Evolutionary conservation across 1,139 yeast genomes (phyloP).

Genomic region (Pichia sp.): DNA sequence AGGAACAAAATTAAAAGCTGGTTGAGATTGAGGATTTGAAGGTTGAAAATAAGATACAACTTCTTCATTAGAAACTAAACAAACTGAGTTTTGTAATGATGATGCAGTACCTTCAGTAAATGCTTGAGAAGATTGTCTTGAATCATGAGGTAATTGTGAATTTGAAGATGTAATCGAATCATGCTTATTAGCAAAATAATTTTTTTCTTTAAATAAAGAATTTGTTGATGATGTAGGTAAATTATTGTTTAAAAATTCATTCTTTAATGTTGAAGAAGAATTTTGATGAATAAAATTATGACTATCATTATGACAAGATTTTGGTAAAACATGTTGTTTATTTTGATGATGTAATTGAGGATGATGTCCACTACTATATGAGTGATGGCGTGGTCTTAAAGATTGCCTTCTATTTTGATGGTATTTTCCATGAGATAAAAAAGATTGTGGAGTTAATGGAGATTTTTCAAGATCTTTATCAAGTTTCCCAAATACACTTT

Average conservation of each 20-base stretch:
- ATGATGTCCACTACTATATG: neutral
- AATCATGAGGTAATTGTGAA: conserved; percentile 4
- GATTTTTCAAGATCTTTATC: conserved; percentile 11
- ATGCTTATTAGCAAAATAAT: conserved; percentile 10
- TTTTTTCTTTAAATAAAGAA: conserved; percentile 13
- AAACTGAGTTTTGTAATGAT: conserved; percentile 13
- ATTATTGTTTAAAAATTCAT: neutral
- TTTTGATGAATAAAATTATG: neutral
- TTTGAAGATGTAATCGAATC: conserved; percentile 10
- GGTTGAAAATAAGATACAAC: conserved; percentile 37
- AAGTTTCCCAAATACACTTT: neutral
- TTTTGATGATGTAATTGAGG: neutral
- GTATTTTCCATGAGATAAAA: neutral
- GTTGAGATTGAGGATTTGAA: conserved; percentile 32
- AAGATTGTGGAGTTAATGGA: neutral
- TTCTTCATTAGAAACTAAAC: conserved; percentile 27
- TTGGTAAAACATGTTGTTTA: neutral
- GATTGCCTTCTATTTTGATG: conserved; percentile 5
- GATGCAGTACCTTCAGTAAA: conserved; percentile 11
- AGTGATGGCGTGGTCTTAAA: conserved; percentile 2
- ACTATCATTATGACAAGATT: neutral
- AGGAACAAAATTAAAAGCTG: conserved; percentile 28
- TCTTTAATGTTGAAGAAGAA: conserved; percentile 2
- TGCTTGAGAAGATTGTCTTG: conserved; percentile 17
- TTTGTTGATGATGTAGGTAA: neutral